phyloP scores from a whole-genome alignment of 805 yeast species.

The Ogataea sp. region DNA sequence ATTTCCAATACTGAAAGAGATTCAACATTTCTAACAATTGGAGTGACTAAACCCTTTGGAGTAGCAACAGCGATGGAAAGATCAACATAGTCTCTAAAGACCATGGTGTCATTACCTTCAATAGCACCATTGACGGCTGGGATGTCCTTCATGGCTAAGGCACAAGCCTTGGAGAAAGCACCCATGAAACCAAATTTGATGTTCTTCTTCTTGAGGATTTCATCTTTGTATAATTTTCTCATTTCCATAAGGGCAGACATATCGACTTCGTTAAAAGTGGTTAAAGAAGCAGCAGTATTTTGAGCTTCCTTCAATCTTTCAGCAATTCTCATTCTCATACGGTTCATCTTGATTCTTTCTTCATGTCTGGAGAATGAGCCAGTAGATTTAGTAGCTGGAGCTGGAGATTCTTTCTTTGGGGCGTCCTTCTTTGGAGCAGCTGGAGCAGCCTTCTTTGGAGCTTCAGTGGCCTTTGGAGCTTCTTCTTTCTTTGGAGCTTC shows the following conservation, averaged over 20 bases:
- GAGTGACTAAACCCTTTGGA: constrained; percentile 98
- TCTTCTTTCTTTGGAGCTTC: constrained; percentile 14
- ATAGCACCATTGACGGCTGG: constrained; percentile 96
- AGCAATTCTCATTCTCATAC: constrained; percentile 98
- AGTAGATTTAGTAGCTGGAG: constrained; percentile 12
- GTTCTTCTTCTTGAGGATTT: constrained; percentile 87
- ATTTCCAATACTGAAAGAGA: constrained; percentile 80
- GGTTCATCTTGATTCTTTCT: constrained; percentile 94
- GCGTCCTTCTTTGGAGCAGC: constrained; percentile 26
- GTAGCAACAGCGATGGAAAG: constrained; percentile 97
- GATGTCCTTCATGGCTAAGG: constrained; percentile 87
- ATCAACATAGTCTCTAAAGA: constrained; percentile 93
- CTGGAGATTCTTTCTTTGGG: constrained; percentile 16
- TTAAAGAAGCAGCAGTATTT: constrained; percentile 96
- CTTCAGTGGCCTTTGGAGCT: constrained; percentile 23
- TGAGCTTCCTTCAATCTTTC: constrained; percentile 99
- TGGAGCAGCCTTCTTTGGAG: constrained; percentile 24
- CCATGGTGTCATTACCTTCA: constrained; percentile 85
- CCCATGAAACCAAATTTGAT: constrained; percentile 98
- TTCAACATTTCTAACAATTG: constrained; percentile 96
- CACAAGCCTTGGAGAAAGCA: constrained; percentile 88
- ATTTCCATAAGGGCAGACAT: constrained; percentile 87
- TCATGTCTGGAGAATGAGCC: constrained; percentile 69
- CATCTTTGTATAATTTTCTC: constrained; percentile 96
- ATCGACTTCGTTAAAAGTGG: constrained; percentile 97